Conservation (phyloP, 1,284 basidiomycete genomes). For the Porphyrellus sp. region DNA sequence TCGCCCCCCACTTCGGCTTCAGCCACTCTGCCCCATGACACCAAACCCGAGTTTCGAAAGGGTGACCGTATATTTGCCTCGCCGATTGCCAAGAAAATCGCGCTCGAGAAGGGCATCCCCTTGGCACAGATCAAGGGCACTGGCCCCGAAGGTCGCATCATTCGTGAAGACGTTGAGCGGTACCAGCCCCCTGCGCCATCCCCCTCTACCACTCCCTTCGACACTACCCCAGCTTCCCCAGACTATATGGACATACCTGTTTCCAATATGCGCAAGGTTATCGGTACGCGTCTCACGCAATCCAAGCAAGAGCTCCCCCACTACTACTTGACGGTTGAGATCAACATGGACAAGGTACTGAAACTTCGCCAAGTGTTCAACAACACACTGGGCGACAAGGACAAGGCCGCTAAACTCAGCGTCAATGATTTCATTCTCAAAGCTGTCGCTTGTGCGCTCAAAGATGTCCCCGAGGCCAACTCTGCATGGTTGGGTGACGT, state of each 20-base stretch:
- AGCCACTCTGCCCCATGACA: constrained; percentile 40
- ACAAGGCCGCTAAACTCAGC: constrained; percentile 86
- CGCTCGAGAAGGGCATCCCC: constrained; percentile 92
- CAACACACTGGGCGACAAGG: constrained; percentile 80
- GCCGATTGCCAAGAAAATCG: constrained; percentile 95
- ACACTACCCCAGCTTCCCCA: constrained; percentile 42
- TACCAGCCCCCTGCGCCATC: constrained; percentile 62
- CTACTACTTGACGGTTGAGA: constrained; percentile 94
- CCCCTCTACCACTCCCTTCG: constrained; percentile 43
- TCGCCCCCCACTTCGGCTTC: constrained; percentile 43
- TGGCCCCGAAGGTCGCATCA: constrained; percentile 91
- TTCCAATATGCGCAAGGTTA: constrained; percentile 92
- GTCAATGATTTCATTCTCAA: constrained; percentile 99
- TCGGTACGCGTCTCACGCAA: constrained; percentile 87
- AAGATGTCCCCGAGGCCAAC: constrained; percentile 97
- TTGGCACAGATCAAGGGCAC: constrained; percentile 90
- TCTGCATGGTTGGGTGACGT: constrained; percentile 96
- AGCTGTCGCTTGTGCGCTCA: constrained; percentile 86
- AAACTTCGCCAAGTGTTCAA: constrained; percentile 98
- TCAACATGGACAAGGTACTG: constrained; percentile 96
- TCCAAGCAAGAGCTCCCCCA: constrained; percentile 95
- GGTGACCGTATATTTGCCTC: constrained; percentile 90
- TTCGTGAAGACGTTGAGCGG: constrained; percentile 91
- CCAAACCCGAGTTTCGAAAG: constrained; percentile 55
- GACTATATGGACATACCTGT: constrained; percentile 92